Conservation (phyloP, 1,284 basidiomycete species). For the Ceratobasidium sp. region DNA sequence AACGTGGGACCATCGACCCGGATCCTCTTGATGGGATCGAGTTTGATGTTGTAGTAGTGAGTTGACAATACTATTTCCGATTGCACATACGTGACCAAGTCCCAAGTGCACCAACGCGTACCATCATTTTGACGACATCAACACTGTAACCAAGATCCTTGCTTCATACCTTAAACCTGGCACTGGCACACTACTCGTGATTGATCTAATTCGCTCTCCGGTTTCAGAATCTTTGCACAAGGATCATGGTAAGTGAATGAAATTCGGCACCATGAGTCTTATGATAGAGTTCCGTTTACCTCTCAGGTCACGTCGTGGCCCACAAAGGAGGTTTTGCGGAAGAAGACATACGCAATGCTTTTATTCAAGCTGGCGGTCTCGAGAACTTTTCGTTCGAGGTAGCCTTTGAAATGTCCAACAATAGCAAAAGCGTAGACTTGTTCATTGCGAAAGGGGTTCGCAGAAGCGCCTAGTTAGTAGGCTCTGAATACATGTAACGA, state of each 20-base stretch:
- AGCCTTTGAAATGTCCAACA: conserved; percentile 49
- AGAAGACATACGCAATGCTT: conserved; percentile 55
- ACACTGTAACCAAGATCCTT: conserved; percentile 60
- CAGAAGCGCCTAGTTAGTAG: conserved; percentile 44
- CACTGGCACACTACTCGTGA: conserved; percentile 65
- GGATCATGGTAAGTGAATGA: conserved; percentile 45
- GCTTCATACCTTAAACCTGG: conserved; percentile 62
- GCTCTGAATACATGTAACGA: background rate
- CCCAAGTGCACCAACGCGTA: conserved; percentile 70
- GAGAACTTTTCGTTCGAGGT: conserved; percentile 52
- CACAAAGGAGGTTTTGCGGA: conserved; percentile 62
- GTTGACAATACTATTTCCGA: conserved; percentile 41
- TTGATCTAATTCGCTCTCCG: conserved; percentile 56
- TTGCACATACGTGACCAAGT: too few species aligned
- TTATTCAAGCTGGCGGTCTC: conserved; percentile 58
- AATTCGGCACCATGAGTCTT: conserved; percentile 42
- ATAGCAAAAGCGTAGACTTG: conserved; percentile 52
- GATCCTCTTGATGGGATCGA: conserved; percentile 58
- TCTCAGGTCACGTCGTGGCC: conserved; percentile 55
- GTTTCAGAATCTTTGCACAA: conserved; percentile 42
- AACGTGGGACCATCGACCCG: conserved; percentile 48
- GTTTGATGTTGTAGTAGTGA: conserved; percentile 69
- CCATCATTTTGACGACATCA: conserved; percentile 67
- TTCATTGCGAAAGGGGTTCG: conserved; percentile 61
- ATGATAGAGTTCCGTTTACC: conserved; percentile 42